These are phyloP conservation scores for Asclepias syriaca DNA, from an alignment of 257 asterid species.

Conservation along the genomic window DNA sequence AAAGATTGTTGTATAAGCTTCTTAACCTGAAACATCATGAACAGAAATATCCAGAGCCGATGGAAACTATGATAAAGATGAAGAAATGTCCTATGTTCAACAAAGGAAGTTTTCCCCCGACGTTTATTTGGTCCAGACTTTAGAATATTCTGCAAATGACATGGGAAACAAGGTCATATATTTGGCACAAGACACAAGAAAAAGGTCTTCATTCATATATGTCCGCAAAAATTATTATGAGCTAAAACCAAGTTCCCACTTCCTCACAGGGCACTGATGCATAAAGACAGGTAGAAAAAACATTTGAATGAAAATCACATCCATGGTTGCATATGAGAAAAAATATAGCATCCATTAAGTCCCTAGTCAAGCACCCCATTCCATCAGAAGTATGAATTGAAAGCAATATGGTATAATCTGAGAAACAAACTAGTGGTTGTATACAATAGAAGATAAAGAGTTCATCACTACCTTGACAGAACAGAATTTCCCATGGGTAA, in stretches of 20 bases:
- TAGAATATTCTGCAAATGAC: constrained; percentile 49
- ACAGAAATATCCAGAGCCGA: constrained; percentile 94
- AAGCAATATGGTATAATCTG: not conserved
- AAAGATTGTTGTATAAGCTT: not conserved
- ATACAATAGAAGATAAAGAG: not conserved
- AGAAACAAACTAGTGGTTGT: not conserved
- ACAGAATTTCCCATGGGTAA: not conserved
- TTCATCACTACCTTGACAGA: not conserved
- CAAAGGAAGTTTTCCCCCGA: constrained; percentile 90
- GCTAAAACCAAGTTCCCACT: not conserved
- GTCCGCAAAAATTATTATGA: not conserved
- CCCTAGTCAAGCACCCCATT: not conserved
- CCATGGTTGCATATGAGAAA: not conserved
- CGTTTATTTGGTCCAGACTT: constrained; percentile 72
- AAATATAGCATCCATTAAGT: not conserved
- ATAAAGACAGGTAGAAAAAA: not conserved
- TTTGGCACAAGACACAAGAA: no score
- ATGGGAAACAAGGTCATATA: not conserved
- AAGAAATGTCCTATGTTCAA: constrained; percentile 94
- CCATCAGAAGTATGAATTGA: not conserved
- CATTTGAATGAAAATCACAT: not conserved
- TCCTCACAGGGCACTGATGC: not conserved
- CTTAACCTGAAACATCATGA: constrained; percentile 95
- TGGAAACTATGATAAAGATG: constrained; percentile 99
- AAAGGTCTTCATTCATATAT: not conserved